Base-by-base conservation (phyloP, 2,329 filamentous ascomycete genomes). In the Fusarium sp. region DNA sequence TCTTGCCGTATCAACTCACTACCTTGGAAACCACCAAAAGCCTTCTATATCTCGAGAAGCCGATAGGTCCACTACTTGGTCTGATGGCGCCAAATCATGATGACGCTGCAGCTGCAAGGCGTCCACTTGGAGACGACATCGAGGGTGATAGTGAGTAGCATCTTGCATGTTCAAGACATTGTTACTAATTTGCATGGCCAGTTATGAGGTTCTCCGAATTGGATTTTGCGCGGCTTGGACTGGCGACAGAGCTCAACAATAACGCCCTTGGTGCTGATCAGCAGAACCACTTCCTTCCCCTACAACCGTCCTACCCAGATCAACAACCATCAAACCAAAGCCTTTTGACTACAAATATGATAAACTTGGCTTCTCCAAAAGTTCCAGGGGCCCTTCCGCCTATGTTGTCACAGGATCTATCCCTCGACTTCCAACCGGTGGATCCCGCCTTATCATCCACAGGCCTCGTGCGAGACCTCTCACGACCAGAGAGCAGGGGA, bases 171-270 rank as follows among this genome's bases (percentile, higher is more conserved):
- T 2, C 20, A 23, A 48, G 59, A 43, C 30, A 25, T 16, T 5
- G 14, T 4, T 23, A 34, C 71, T 73, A 41, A 73, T 43, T 25
- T 34, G 13, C 18, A 30, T 61, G 23, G 56, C 16, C 35, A 73
- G 71, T 73, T 27, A 62, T 73, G 63, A 74, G 67, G 1, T 73
- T 73, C 20, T 73, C 71, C 4, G 71, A 73, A 14, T 68, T 73
- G 16, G 71, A 73, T n/a, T 74, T 73, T 11, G 71, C 71, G 5
- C 67, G 71, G 11, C 71, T 73, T 11, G 71, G 71, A 1, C 58
- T 73, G 10, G 37, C 16, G 1, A 64, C 27, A 14, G 45, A 39
- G 6, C 45, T 30, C 23, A 10, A 35, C 0, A 7, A 18, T 1
- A 5, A 32, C 18, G 6, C 34, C 13, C 4, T 57, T 6, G 14